These are phyloP conservation scores for Eimeria maxima DNA, from an alignment of 169 alveolate genomes.

Conservation along the genomic window DNA sequence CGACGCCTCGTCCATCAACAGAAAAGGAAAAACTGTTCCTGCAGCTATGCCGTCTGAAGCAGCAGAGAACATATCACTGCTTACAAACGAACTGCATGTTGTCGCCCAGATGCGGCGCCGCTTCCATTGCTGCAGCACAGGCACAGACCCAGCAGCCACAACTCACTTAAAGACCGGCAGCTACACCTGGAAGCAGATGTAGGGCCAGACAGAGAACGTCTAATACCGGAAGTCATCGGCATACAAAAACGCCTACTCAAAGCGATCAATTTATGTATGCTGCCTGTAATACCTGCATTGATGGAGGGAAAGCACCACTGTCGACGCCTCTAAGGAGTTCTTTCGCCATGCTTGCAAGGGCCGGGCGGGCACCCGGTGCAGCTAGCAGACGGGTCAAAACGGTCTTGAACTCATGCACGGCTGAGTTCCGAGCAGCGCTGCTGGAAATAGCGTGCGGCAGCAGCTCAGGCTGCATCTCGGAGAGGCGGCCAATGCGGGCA, in stretches of 20 bases:
- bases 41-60: neutral
- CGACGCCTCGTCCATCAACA: slow-evolving; percentile 82
- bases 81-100: slow-evolving; percentile 75
- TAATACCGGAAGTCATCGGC: neutral
- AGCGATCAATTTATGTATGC: too few species aligned
- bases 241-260: neutral
- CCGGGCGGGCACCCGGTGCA: neutral
- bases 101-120: slow-evolving; percentile 81
- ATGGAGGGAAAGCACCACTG: slow-evolving; percentile 73
- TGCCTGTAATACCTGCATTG: slow-evolving; percentile 25
- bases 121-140: slow-evolving; percentile 82
- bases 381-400: slow-evolving; percentile 18
- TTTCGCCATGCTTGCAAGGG: slow-evolving; percentile 23
- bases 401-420: slow-evolving; percentile 22
- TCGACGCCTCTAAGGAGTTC: slow-evolving; percentile 31
- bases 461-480: slow-evolving; percentile 81
- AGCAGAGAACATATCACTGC: slow-evolving; percentile 44
- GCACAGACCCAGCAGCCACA: neutral
- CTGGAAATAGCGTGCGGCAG: slow-evolving; percentile 79
- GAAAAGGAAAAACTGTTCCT: slow-evolving; percentile 60
- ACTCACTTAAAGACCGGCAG: neutral
- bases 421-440: slow-evolving; percentile 64
- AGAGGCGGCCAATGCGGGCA: slow-evolving; percentile 79
- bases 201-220: neutral
- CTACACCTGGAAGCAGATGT: neutral